Evolutionary conservation across 805 yeast genomes (phyloP).

Genomic region (Blastobotrys chiropterorum): DNA sequence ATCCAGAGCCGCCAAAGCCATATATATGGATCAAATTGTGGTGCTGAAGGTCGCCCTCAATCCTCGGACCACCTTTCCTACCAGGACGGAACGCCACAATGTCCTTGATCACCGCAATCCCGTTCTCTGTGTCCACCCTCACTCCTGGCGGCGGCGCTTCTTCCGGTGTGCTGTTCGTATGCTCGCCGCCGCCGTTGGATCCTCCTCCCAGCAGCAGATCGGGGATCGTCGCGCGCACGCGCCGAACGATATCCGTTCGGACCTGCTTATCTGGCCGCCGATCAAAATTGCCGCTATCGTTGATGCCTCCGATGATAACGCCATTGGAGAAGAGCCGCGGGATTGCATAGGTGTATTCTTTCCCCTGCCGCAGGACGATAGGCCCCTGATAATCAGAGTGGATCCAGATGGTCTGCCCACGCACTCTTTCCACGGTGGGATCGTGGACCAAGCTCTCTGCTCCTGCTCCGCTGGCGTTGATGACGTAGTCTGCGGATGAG

Average conservation of each 20-base stretch:
- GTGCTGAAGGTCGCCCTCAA: conserved; percentile 38
- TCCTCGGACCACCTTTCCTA: conserved; percentile 52
- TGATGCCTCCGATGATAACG: conserved; percentile 19
- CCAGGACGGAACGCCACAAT: conserved; percentile 68
- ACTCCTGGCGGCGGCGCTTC: no score
- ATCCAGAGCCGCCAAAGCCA: conserved; percentile 62
- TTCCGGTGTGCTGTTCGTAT: no score
- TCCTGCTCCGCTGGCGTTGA: conserved; percentile 20
- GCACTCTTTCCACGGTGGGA: conserved; percentile 13
- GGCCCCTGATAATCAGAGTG: conserved; percentile 15
- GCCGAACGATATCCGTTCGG: conserved; percentile 11
- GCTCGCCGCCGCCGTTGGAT: no score
- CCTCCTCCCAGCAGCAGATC: no score
- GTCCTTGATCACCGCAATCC: conserved; percentile 33
- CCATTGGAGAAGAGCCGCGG: conserved; percentile 19
- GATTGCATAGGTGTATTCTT: conserved; percentile 18
- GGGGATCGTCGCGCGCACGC: conserved; percentile 6
- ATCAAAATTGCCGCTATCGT: conserved; percentile 12
- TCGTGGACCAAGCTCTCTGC: conserved; percentile 14
- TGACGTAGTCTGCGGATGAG: conserved; percentile 6
- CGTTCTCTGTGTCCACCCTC: conserved; percentile 1
- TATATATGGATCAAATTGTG: conserved; percentile 47
- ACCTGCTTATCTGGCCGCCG: conserved; percentile 9
- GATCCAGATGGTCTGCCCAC: conserved; percentile 21
- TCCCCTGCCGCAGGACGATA: conserved; percentile 14